Conservation (phyloP, 371 early-diverging fungal genomes). For the Rhizomucor miehei region DNA sequence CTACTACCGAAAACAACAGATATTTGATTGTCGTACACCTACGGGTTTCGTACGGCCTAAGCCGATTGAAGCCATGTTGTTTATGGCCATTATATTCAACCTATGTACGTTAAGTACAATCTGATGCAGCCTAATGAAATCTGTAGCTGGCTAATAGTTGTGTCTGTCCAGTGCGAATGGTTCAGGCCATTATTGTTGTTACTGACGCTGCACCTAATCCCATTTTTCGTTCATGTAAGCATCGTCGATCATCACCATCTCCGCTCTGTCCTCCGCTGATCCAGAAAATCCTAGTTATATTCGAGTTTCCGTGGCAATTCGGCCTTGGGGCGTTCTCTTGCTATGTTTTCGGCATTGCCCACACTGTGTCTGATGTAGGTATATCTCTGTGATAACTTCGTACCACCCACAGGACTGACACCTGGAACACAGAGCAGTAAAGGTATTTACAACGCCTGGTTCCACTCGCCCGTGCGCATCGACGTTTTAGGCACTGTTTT, state of each 20-base stretch:
- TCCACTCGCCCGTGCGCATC: conserved; percentile 16
- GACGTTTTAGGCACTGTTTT: conserved; percentile 20
- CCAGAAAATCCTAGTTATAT: conserved; percentile 22
- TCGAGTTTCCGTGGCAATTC: conserved; percentile 42
- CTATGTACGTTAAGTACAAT: conserved; percentile 20
- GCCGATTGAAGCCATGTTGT: conserved; percentile 36
- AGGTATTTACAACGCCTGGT: conserved; percentile 19
- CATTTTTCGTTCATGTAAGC: conserved; percentile 19
- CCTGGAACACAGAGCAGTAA: conserved; percentile 22
- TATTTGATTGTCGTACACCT: conserved; percentile 20
- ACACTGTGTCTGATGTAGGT: conserved; percentile 35
- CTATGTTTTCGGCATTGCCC: conserved; percentile 43
- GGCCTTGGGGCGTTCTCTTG: conserved; percentile 30
- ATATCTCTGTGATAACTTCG: background rate
- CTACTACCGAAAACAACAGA: conserved; percentile 12
- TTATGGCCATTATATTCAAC: conserved; percentile 27
- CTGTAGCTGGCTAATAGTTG: background rate
- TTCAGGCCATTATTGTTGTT: conserved; percentile 22
- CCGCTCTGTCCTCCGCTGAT: conserved; percentile 7
- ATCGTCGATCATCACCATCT: too few relatives aligned
- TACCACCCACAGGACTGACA: background rate
- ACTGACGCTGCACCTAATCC: conserved; percentile 18
- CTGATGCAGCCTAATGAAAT: background rate
- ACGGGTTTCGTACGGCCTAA: conserved; percentile 31
- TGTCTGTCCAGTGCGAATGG: conserved; percentile 22